Percentiles rank a stretch among this genome's conserved stretches.
Conservation (phyloP, 164 flowering plant species). For the Umbilicus rupestris region DNA sequence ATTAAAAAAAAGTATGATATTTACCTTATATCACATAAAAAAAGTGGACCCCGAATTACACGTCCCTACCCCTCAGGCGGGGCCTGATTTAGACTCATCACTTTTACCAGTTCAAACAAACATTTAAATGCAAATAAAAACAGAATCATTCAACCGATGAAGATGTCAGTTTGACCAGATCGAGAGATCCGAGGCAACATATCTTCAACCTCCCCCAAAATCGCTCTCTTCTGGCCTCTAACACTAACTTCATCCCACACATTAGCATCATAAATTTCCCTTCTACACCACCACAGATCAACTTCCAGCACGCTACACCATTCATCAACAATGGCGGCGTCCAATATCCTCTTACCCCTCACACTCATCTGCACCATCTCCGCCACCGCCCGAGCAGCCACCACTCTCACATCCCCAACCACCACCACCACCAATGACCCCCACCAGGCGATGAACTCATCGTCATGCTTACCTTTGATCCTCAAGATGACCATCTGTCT, state of each 20-base stretch:
- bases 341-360: background rate
- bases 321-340: background rate
- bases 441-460: background rate
- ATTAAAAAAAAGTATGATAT: too few species aligned
- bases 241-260: background rate
- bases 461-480: background rate
- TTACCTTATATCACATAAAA: too few species aligned
- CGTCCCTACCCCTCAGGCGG: too few species aligned
- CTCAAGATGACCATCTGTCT: background rate
- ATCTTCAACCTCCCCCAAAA: too few species aligned
- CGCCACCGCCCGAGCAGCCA: background rate
- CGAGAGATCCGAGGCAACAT: too few species aligned
- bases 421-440: background rate
- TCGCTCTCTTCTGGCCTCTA: too few species aligned
- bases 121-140: background rate
- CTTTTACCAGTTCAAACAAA: background rate
- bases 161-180: too few species aligned
- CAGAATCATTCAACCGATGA: too few species aligned
- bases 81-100: background rate
- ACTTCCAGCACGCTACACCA: too few species aligned
- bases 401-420: background rate
- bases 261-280: background rate
- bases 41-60: too few species aligned
- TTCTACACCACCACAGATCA: background rate
- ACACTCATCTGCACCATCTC: background rate